Evolutionary conservation across 768 basidiomycete genomes (phyloP).

Genomic region (Kwoniella sp.): DNA sequence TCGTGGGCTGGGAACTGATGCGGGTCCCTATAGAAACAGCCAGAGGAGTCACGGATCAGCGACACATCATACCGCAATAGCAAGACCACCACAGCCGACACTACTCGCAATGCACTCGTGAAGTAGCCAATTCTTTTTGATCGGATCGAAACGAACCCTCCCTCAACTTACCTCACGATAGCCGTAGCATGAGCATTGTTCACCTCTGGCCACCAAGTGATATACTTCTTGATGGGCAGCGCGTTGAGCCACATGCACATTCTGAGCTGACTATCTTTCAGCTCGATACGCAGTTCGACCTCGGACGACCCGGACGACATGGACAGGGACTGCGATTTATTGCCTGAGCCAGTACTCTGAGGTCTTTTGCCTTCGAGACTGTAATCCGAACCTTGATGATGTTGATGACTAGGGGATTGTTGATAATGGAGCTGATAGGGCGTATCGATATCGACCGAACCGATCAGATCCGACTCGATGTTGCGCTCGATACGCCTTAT

Average conservation of each 20-base stretch:
- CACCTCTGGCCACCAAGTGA: slow-evolving; percentile 48
- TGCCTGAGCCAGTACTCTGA: no score
- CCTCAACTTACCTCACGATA: slow-evolving; percentile 41
- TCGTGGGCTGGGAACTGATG: slow-evolving; percentile 39
- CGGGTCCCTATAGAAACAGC: slow-evolving; percentile 33
- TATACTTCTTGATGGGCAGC: slow-evolving; percentile 33
- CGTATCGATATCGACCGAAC: slow-evolving; percentile 22
- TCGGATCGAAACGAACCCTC: neutral
- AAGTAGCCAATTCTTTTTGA: neutral
- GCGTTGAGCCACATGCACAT: slow-evolving; percentile 42
- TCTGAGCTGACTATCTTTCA: slow-evolving; percentile 35
- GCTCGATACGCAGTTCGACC: slow-evolving; percentile 21
- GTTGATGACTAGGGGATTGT: neutral
- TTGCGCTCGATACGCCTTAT: slow-evolving; percentile 38
- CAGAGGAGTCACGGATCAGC: neutral
- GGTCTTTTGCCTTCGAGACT: no score
- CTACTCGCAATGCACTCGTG: no score
- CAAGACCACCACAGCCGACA: no score
- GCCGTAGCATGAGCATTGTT: slow-evolving; percentile 46
- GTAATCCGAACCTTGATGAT: neutral
- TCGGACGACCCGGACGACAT: no score
- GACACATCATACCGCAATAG: neutral
- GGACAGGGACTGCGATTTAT: no score
- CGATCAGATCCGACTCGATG: slow-evolving; percentile 37
- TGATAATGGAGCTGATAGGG: slow-evolving; percentile 10